Conservation (phyloP, 2,329 filamentous ascomycete genomes). For the Didymella lethalis region DNA sequence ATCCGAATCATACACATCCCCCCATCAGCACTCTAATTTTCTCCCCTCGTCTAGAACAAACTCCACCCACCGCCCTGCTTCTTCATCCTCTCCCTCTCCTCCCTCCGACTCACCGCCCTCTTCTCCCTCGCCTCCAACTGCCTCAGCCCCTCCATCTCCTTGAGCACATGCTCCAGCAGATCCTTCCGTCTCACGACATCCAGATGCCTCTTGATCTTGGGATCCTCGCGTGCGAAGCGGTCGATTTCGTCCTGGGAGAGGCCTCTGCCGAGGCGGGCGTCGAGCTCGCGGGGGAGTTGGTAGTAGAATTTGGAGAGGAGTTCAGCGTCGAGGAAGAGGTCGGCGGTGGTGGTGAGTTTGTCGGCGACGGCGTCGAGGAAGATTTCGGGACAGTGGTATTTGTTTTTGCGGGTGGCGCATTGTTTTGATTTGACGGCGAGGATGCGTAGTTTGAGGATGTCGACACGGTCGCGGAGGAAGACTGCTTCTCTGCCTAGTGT, state of each 20-base stretch:
- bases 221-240: constrained; percentile 89
- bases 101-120: constrained; percentile 49
- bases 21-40: too few relatives aligned
- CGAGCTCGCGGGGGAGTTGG: constrained; percentile 87
- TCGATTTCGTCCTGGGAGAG: constrained; percentile 83
- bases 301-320: constrained; percentile 97
- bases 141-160: constrained; percentile 92
- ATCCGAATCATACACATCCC: constrained; percentile 3
- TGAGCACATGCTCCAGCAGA: constrained; percentile 86
- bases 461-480: constrained; percentile 90
- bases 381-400: constrained; percentile 95
- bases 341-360: constrained; percentile 92
- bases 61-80: constrained; percentile 42
- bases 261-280: constrained; percentile 82
- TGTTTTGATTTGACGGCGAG: constrained; percentile 89
- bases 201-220: constrained; percentile 85
- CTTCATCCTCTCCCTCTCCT: constrained; percentile 34
- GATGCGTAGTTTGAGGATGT: constrained; percentile 89
- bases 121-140: constrained; percentile 81
- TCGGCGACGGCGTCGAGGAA: constrained; percentile 98
- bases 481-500: constrained; percentile 84
- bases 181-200: constrained; percentile 94
- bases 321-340: constrained; percentile 97
- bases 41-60: constrained; percentile 33
- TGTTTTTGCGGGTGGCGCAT: constrained; percentile 83